Evolutionary conservation across 495 filamentous ascomycete genomes (phyloP).

Genomic region (Hypoxylon trugodes): DNA sequence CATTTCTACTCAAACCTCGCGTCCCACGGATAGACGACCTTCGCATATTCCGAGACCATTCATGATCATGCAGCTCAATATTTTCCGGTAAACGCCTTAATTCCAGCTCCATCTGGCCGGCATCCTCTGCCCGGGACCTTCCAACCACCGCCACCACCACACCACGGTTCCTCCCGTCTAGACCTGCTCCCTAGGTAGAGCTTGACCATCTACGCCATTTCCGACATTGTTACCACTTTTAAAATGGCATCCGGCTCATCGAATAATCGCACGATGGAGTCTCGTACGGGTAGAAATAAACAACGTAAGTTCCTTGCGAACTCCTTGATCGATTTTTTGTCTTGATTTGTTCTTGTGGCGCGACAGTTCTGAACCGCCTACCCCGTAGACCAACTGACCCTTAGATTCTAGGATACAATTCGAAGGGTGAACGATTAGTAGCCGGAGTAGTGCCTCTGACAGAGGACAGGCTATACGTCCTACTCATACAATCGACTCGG

Average conservation of each 20-base stretch:
- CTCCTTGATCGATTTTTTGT: constrained; percentile 31
- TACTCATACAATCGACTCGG: constrained; percentile 91
- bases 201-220: constrained; percentile 29
- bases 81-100: constrained; percentile 44
- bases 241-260: constrained; percentile 46
- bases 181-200: constrained; percentile 18
- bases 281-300: constrained; percentile 76
- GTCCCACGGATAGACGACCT: constrained; percentile 24
- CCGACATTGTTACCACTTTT: constrained; percentile 4
- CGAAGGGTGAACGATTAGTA: constrained; percentile 92
- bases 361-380: constrained; percentile 36
- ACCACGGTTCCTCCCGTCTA: constrained; percentile 33
- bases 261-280: constrained; percentile 75
- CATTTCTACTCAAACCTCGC: constrained; percentile 12
- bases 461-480: constrained; percentile 73
- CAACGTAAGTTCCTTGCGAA: constrained; percentile 71
- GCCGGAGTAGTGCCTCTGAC: constrained; percentile 86
- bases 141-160: constrained; percentile 27
- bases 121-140: constrained; percentile 30
- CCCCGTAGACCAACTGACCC: constrained; percentile 51
- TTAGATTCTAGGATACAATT: constrained; percentile 77
- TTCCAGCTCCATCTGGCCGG: constrained; percentile 48
- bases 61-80: constrained; percentile 48
- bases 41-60: constrained; percentile 26
- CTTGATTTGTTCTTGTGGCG: constrained; percentile 35